phyloP scores from a whole-genome alignment of 805 yeast species.

The Wickerhamomyces hampshirensis region DNA sequence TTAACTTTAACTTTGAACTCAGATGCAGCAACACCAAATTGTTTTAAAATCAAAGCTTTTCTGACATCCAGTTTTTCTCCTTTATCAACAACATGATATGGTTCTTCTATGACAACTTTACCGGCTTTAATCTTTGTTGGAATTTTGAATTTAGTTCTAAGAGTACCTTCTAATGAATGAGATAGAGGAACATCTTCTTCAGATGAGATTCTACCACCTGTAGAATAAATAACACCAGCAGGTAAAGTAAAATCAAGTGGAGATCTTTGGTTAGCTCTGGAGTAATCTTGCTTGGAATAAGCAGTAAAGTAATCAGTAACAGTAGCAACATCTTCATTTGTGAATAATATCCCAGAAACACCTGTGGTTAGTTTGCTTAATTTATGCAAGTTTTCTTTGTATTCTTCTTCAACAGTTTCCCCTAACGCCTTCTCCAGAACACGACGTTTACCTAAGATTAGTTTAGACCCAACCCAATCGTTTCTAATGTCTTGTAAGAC shows the following conservation, averaged over 20 bases:
- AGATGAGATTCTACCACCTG: slow-evolving; percentile 86
- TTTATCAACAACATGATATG: slow-evolving; percentile 72
- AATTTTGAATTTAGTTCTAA: slow-evolving; percentile 83
- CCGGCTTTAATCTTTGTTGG: slow-evolving; percentile 92
- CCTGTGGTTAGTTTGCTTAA: slow-evolving; percentile 65
- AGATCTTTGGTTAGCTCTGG: slow-evolving; percentile 82
- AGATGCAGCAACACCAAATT: slow-evolving; percentile 92
- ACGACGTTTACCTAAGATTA: slow-evolving; percentile 87
- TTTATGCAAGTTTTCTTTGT: slow-evolving; percentile 74
- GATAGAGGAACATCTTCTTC: slow-evolving; percentile 97
- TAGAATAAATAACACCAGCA: slow-evolving; percentile 84
- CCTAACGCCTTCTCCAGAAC: slow-evolving; percentile 93
- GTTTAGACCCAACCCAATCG: slow-evolving; percentile 89
- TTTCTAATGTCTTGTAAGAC: slow-evolving; percentile 89
- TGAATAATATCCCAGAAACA: slow-evolving; percentile 81
- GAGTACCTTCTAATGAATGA: slow-evolving; percentile 89
- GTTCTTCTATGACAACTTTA: slow-evolving; percentile 71
- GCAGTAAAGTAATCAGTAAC: slow-evolving; percentile 84
- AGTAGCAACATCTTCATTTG: slow-evolving; percentile 84
- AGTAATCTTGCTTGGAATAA: slow-evolving; percentile 75
- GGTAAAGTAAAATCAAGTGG: slow-evolving; percentile 86
- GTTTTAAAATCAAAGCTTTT: slow-evolving; percentile 88
- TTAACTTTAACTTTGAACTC: slow-evolving; percentile 78
- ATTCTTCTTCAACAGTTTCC: slow-evolving; percentile 81
- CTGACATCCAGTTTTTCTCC: slow-evolving; percentile 83